Base-by-base conservation (phyloP, 768 basidiomycete species). In the Naganishia antarctica region DNA sequence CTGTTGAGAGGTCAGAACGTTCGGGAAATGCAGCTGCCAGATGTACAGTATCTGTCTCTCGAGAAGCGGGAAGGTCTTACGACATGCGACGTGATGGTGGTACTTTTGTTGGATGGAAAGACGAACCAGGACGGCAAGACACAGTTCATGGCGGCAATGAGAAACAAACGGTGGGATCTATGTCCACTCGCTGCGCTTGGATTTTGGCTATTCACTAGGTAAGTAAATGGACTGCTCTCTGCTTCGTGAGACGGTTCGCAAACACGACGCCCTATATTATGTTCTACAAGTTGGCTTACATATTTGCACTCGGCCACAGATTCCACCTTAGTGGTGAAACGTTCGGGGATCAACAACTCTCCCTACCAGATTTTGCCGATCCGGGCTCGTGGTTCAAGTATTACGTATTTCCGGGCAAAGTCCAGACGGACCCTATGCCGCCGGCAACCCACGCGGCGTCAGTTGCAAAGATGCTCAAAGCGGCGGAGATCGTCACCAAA, bases 261-360 rank as follows among this genome's bases (percentile, higher is more conserved):
- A 11, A 15, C 18, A 44, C n/a, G 13, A 9, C 6, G 6, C n/a
- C 11, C 13, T n/a, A 44, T n/a, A 44, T 9, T 9, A 44, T 44
- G 43, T 12, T 11, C 43, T 11, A 44, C 43, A 18, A 5, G 43
- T 11, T 18, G n/a, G 13, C 11, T 15, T 44, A 44, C 13, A 7
- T 11, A 15, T 15, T 50, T 28, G 16, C 31, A 4, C 31, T 2
- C 28, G 8, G 11, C n/a, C n/a, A 50, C 31, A 50, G 49, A 8
- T 50, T 50, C 49, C 28, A 50, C 5, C 11, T 50, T 7, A 50
- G 49, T 18, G 49, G 49, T 15, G 49, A 50, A 21, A 50, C 49
- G 26, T 50, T 50, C 21, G 49, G 49, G 4, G 13, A 29, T 5
- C 2, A 50, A 13, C 26, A 50, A 7, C 11, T 11, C 2, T 9